Percentiles rank a stretch among this genome's conserved stretches.
Evolutionary conservation across 495 filamentous ascomycete genomes (phyloP).

Genomic region (Podospora sp.): DNA sequence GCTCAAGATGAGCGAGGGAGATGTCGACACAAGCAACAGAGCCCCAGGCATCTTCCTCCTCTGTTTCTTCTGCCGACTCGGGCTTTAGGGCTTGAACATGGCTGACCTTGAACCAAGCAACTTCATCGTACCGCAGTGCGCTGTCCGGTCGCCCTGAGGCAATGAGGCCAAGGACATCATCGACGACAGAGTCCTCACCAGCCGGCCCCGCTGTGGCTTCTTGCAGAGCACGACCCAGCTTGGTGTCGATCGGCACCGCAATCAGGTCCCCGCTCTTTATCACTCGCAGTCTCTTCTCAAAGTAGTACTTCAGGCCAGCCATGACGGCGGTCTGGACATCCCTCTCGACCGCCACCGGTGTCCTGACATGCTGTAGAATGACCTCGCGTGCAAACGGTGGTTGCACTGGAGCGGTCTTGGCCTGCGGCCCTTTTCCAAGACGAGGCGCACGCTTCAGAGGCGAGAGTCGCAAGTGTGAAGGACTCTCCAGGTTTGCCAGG

Average conservation of each 20-base stretch:
- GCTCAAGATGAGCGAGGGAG: conserved; percentile 79
- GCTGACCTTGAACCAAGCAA: conserved; percentile 88
- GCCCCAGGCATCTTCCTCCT: conserved; percentile 74
- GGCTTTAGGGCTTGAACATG: conserved; percentile 65
- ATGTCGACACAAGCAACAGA: conserved; percentile 82
- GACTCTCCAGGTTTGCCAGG: conserved; percentile 76
- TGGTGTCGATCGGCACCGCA: conserved; percentile 80
- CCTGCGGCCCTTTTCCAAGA: conserved; percentile 39
- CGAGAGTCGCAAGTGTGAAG: conserved; percentile 73
- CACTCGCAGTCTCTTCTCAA: conserved; percentile 74
- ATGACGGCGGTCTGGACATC: conserved; percentile 81
- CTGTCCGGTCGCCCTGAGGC: conserved; percentile 38
- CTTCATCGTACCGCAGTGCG: conserved; percentile 53
- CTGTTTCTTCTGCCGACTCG: conserved; percentile 45
- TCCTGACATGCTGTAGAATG: conserved; percentile 85
- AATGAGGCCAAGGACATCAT: conserved; percentile 60
- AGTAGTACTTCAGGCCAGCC: conserved; percentile 80
- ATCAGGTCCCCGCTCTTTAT: conserved; percentile 85
- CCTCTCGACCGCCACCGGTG: conserved; percentile 82
- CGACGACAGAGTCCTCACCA: conserved; percentile 63
- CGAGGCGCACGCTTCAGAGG: conserved; percentile 56
- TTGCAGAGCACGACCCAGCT: conserved; percentile 74
- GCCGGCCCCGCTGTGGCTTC: conserved; percentile 54
- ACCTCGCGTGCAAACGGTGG: conserved; percentile 91
- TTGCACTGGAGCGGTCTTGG: conserved; percentile 55